phyloP scores from a whole-genome alignment of 345 rosid species.

The Eucalyptus polybractea region DNA sequence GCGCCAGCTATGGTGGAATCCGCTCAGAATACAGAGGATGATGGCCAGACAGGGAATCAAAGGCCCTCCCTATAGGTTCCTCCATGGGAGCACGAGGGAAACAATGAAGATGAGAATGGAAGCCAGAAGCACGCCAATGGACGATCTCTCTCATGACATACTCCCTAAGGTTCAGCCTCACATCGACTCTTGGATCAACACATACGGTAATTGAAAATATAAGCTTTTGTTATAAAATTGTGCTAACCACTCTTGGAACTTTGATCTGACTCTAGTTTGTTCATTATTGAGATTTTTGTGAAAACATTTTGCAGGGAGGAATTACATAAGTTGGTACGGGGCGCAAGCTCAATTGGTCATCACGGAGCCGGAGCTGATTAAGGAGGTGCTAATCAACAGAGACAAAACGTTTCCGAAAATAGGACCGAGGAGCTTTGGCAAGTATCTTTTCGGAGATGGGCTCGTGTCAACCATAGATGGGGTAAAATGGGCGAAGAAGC shows the following conservation, averaged over 20 bases:
- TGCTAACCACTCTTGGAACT: background rate
- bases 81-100: background rate
- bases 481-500: conserved; percentile 15
- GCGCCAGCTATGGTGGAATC: background rate
- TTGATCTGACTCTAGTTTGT: background rate
- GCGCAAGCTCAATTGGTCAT: background rate
- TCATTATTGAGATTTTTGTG: background rate
- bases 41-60: background rate
- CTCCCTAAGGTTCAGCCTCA: background rate
- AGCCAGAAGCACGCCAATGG: background rate
- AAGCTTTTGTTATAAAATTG: background rate
- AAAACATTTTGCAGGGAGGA: background rate
- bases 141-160: background rate
- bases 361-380: background rate
- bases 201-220: background rate
- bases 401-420: background rate
- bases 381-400: background rate
- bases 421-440: background rate
- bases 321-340: background rate
- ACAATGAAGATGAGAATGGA: background rate
- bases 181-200: background rate
- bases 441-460: conserved; percentile 11
- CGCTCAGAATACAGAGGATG: background rate
- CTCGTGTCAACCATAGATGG: conserved; percentile 1
- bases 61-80: background rate